These are phyloP conservation scores for Capronia coronata DNA, from an alignment of 2,329 filamentous ascomycete species.

Conservation along the genomic window DNA sequence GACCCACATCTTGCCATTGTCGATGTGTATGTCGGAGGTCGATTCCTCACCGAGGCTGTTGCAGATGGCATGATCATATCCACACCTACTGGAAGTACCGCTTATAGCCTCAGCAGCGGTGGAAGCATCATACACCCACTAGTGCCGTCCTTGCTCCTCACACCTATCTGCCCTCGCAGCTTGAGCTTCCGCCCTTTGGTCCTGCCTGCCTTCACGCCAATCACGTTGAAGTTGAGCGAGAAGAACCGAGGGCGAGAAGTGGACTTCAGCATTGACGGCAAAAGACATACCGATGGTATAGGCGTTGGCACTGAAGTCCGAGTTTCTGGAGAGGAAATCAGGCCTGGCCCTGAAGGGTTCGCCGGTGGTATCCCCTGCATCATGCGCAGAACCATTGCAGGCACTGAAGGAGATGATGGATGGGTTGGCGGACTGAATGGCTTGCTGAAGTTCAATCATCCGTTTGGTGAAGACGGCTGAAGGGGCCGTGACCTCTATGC, in stretches of 20 bases:
- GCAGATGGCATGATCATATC: conserved; percentile 92
- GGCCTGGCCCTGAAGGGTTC: conserved; percentile 44
- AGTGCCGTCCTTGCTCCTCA: conserved; percentile 80
- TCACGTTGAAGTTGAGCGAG: conserved; percentile 73
- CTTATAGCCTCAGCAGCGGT: conserved; percentile 87
- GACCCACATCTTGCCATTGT: conserved; percentile 88
- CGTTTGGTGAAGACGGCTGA: conserved; percentile 64
- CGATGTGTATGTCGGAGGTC: conserved; percentile 80
- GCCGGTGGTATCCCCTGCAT: conserved; percentile 85
- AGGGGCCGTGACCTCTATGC: background rate
- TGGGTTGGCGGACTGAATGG: conserved; percentile 96
- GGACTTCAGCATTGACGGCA: conserved; percentile 73
- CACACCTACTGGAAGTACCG: conserved; percentile 90
- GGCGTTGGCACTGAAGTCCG: conserved; percentile 75
- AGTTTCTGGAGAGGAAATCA: conserved; percentile 77
- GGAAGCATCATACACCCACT: conserved; percentile 92
- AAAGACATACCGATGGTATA: conserved; percentile 58
- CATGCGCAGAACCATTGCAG: conserved; percentile 56
- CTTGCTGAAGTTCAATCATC: conserved; percentile 93
- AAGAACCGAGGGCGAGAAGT: conserved; percentile 71
- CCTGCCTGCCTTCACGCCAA: conserved; percentile 75
- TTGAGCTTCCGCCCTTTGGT: conserved; percentile 89
- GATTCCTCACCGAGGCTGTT: conserved; percentile 86
- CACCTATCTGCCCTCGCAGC: conserved; percentile 87
- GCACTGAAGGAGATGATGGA: conserved; percentile 64